phyloP scores from a whole-genome alignment of 2,329 filamentous ascomycete species.

The Pezicula carpinea region DNA sequence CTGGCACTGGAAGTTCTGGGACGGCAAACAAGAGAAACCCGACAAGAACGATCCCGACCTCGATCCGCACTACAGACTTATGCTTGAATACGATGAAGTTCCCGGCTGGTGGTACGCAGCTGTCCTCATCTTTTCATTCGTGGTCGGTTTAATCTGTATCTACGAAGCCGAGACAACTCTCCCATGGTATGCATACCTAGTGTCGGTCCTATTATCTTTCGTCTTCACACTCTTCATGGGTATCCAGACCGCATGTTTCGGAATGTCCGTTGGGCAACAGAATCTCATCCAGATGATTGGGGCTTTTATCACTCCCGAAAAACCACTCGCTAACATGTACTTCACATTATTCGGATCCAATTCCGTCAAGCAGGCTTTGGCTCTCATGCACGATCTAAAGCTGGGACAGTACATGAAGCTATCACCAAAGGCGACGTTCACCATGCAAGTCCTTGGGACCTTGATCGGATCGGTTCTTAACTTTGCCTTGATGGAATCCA shows the following conservation, averaged over 20 bases:
- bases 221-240: conserved; percentile 24
- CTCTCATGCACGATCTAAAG: conserved; percentile 42
- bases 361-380: conserved; percentile 38
- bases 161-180: conserved; percentile 59
- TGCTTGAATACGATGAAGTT: conserved; percentile 40
- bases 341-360: conserved; percentile 34
- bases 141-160: conserved; percentile 38
- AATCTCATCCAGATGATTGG: conserved; percentile 42
- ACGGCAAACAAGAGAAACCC: neutral
- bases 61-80: conserved; percentile 34
- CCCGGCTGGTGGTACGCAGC: conserved; percentile 53
- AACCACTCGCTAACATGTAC: conserved; percentile 48
- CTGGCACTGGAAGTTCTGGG: conserved; percentile 3
- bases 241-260: conserved; percentile 38
- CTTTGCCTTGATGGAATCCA: conserved; percentile 37
- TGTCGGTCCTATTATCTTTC: conserved; percentile 23
- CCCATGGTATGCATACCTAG: conserved; percentile 27
- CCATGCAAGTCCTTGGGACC: conserved; percentile 41
- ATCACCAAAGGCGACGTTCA: conserved; percentile 61
- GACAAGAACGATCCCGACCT: neutral
- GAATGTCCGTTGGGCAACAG: conserved; percentile 41
- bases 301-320: conserved; percentile 45
- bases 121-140: conserved; percentile 42
- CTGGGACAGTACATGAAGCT: conserved; percentile 47
- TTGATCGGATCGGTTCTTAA: conserved; percentile 39